Evolutionary conservation across 108 stramenopile species (phyloP).

Genomic region (Cyclotella distinguenda): DNA sequence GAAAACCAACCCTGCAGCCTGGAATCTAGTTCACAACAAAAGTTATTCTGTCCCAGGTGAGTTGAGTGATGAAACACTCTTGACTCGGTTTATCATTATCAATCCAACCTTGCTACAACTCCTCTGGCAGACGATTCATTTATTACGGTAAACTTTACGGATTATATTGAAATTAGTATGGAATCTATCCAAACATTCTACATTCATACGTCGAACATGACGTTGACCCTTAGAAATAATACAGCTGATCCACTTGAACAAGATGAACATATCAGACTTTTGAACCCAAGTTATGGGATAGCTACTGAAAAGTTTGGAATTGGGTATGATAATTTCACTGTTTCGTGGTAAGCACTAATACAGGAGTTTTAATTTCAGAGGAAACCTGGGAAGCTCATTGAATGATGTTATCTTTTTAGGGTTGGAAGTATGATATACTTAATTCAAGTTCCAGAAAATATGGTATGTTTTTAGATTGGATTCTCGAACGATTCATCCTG

Average conservation of each 20-base stretch:
- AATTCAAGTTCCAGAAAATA: neutral
- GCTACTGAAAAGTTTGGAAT: no score
- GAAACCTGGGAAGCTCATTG: neutral
- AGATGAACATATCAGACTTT: no score
- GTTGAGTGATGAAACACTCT: neutral
- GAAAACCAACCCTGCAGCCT: neutral
- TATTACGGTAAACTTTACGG: neutral
- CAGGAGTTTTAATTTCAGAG: neutral
- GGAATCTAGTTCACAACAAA: neutral
- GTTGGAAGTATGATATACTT: neutral
- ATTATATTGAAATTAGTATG: neutral
- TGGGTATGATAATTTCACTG: no score
- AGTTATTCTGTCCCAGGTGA: neutral
- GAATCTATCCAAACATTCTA: conserved; percentile 1
- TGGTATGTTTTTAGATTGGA: no score
- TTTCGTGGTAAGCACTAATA: no score
- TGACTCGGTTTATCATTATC: neutral
- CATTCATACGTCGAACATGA: neutral
- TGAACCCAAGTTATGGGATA: no score
- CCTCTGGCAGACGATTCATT: neutral
- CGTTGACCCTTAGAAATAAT: neutral
- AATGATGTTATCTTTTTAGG: neutral
- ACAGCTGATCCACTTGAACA: no score
- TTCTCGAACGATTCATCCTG: no score
- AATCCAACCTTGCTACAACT: neutral